phyloP scores from a whole-genome alignment of 768 basidiomycete genomes.

The Panaeolus papilionaceus region DNA sequence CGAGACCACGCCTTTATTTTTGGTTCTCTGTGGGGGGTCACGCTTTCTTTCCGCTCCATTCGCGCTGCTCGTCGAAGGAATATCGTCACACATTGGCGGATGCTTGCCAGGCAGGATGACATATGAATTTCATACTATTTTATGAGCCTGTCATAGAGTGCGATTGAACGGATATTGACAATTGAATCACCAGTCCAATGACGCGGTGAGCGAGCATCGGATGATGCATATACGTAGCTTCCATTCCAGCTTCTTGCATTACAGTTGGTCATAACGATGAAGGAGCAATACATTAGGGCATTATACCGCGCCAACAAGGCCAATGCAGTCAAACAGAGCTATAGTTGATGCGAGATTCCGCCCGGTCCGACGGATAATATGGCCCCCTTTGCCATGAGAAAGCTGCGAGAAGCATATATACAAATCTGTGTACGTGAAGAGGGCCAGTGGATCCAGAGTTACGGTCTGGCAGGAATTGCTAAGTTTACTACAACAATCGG shows the following conservation, averaged over 20 bases:
- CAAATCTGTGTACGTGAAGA: neutral
- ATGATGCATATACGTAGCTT: too few relatives aligned
- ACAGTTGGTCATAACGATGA: too few relatives aligned
- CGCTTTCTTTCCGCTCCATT: neutral
- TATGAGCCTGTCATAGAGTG: neutral
- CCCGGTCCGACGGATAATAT: neutral
- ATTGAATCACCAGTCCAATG: neutral
- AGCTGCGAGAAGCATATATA: neutral
- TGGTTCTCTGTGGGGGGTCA: neutral
- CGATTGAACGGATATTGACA: neutral
- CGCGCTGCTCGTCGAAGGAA: neutral
- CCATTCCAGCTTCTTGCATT: too few relatives aligned
- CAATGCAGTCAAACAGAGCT: neutral
- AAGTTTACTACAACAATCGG: neutral
- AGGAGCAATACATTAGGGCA: too few relatives aligned
- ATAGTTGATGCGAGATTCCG: conserved; percentile 8
- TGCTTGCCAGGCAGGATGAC: neutral
- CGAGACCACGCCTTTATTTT: neutral
- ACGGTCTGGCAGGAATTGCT: too few relatives aligned
- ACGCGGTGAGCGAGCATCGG: neutral
- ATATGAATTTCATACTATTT: neutral
- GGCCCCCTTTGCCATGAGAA: conserved; percentile 1
- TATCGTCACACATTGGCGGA: neutral
- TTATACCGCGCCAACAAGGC: too few relatives aligned
- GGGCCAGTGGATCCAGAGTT: neutral